These are phyloP conservation scores for Phialocephala sp. DNA, from an alignment of 2,329 filamentous ascomycete species.

Conservation along the genomic window DNA sequence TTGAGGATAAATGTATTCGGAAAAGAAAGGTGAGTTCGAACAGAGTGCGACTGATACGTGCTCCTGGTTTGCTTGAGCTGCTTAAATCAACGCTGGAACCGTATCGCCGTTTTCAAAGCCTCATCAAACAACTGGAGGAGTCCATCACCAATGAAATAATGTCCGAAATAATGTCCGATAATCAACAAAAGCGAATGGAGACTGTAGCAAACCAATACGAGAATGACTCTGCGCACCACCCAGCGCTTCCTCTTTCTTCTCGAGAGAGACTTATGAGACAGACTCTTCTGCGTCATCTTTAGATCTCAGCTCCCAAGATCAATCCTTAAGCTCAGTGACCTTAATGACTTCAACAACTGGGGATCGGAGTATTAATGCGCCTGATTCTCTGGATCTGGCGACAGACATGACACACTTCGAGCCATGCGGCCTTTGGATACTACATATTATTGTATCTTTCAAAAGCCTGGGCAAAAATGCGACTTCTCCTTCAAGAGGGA, in stretches of 20 bases:
- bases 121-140: not conserved
- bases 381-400: not conserved
- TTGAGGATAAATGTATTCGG: not conserved
- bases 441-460: not conserved
- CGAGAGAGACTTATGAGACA: not conserved
- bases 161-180: not conserved
- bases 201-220: not conserved
- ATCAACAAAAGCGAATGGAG: not conserved
- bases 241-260: not conserved
- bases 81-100: not conserved
- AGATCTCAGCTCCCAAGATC: not conserved
- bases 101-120: not conserved
- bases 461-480: not conserved
- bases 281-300: not conserved
- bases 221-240: not conserved
- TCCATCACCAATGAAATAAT: not conserved
- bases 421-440: not conserved
- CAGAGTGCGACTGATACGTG: not conserved
- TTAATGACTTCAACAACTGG: not conserved
- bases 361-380: not conserved
- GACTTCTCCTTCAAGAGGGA: not conserved
- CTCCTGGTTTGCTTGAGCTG: not conserved
- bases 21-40: not conserved
- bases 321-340: not conserved
- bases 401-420: not conserved